Conservation (phyloP, 345 rosid genomes). For the Noccaea caerulescens region DNA sequence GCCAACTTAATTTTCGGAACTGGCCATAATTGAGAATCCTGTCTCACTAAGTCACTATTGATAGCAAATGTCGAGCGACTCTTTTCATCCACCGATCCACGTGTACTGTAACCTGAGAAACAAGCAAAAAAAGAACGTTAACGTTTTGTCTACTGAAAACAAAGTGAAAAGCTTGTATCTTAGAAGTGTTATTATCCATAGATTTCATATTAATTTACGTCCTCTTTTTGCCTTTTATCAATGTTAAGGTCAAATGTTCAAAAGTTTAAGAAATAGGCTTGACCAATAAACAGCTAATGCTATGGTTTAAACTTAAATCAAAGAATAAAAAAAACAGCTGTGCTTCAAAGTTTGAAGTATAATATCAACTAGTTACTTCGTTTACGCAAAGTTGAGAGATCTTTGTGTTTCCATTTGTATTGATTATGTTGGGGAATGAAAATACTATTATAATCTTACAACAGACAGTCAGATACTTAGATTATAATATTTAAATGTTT, state of each 20-base stretch:
- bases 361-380: slow-evolving; percentile 14
- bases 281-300: neutral
- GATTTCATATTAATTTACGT: neutral
- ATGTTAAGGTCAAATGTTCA: neutral
- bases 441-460: neutral
- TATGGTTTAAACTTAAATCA: too few species aligned
- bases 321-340: slow-evolving; percentile 7
- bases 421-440: neutral
- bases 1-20: too few species aligned
- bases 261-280: slow-evolving; percentile 6
- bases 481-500: slow-evolving; percentile 5
- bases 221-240: slow-evolving; percentile 15
- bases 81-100: too few species aligned
- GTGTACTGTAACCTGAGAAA: too few species aligned
- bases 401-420: neutral
- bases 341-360: slow-evolving; percentile 16
- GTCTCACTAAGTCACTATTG: too few species aligned
- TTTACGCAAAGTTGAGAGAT: slow-evolving; percentile 34
- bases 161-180: neutral
- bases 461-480: neutral
- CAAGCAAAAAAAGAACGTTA: too few species aligned
- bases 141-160: neutral
- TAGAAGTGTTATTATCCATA: neutral
- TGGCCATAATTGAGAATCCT: too few species aligned
- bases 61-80: too few species aligned